These are phyloP conservation scores for Immersiella caudata DNA, from an alignment of 495 filamentous ascomycete genomes.

Conservation along the genomic window DNA sequence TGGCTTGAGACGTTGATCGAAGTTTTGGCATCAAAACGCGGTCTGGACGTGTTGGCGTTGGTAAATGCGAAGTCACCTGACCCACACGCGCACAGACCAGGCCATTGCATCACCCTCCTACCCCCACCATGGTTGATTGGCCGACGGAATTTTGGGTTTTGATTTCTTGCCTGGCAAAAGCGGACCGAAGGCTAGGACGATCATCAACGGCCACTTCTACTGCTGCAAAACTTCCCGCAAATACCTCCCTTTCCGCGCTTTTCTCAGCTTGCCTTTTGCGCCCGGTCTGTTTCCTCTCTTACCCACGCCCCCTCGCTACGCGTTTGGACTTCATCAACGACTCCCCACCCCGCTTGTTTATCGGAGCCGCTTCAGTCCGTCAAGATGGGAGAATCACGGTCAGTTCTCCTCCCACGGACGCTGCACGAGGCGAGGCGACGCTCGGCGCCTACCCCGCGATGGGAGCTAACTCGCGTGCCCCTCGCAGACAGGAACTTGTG, in stretches of 20 bases:
- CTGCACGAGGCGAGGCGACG: background rate
- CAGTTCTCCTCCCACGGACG: constrained; percentile 18
- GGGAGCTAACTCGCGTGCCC: constrained; percentile 2
- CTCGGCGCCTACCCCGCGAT: background rate
- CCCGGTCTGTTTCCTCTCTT: constrained; percentile 13
- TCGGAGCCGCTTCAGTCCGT: constrained; percentile 17
- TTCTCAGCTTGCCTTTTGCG: constrained; percentile 26
- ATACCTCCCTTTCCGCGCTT: constrained; percentile 11
- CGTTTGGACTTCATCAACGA: constrained; percentile 15
- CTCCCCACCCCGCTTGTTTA: constrained; percentile 13
- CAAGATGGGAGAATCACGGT: constrained; percentile 49
- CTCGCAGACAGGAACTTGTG: constrained; percentile 85
- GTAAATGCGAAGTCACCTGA: constrained; percentile 9
- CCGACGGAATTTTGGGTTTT: constrained; percentile 36
- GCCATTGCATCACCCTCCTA: constrained; percentile 25
- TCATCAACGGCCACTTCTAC: constrained; percentile 26
- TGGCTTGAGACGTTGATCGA: background rate
- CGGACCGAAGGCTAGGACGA: constrained; percentile 1
- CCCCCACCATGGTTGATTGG: constrained; percentile 44
- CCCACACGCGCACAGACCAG: background rate
- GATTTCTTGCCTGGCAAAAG: constrained; percentile 27
- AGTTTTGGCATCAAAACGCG: background rate
- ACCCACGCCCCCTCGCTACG: constrained; percentile 13
- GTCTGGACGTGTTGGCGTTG: background rate
- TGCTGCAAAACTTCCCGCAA: constrained; percentile 10